These are phyloP conservation scores for Luffa aegyptiaca DNA, from an alignment of 306 rosid species.

Conservation along the genomic window DNA sequence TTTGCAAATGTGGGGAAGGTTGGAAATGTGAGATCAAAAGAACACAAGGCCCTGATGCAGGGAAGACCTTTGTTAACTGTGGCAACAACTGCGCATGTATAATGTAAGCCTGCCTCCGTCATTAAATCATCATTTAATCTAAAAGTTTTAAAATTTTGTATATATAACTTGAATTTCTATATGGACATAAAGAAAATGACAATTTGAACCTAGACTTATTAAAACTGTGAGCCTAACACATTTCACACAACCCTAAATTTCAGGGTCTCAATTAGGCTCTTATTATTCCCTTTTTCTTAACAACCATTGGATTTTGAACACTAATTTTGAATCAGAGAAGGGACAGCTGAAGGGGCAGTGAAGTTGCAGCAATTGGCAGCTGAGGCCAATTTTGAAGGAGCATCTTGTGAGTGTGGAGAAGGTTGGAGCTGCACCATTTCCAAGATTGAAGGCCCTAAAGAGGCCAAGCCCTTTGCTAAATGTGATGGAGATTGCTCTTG, in stretches of 20 bases:
- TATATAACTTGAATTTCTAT: too few relatives aligned
- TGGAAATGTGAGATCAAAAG: conserved; percentile 3
- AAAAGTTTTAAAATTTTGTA: not conserved
- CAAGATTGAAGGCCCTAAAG: not conserved
- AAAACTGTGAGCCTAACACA: too few relatives aligned
- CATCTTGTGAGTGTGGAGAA: conserved; percentile 2
- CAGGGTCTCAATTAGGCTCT: too few relatives aligned
- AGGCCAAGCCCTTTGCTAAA: not conserved
- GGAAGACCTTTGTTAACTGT: not conserved
- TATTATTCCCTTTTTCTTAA: too few relatives aligned
- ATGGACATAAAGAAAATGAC: too few relatives aligned
- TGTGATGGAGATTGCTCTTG: conserved; percentile 7
- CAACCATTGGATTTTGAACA: too few relatives aligned
- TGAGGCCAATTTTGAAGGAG: not conserved
- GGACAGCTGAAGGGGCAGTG: not conserved
- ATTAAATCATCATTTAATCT: not conserved
- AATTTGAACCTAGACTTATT: too few relatives aligned
- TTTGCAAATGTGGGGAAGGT: conserved; percentile 1
- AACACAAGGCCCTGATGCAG: conserved; percentile 7
- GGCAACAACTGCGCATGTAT: not conserved
- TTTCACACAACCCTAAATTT: too few relatives aligned
- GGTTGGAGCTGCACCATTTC: conserved; percentile 8
- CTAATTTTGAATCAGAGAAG: not conserved
- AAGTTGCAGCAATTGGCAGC: not conserved
- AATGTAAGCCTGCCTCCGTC: not conserved